These are phyloP conservation scores for Purshia tridentata DNA, from an alignment of 306 rosid species.

Conservation along the genomic window DNA sequence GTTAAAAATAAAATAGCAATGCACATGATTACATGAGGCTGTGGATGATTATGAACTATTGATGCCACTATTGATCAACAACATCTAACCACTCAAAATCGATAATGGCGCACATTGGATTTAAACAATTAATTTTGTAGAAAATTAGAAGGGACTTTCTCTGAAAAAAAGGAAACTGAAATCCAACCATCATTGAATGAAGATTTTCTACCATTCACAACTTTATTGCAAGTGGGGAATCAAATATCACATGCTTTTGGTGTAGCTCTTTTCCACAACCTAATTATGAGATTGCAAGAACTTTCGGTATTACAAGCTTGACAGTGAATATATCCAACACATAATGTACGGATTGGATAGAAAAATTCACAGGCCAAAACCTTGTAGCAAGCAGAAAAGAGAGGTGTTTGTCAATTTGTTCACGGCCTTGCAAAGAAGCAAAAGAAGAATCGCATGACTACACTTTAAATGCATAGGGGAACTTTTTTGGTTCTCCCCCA, in stretches of 20 bases:
- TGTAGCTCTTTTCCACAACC: slow-evolving; percentile 15
- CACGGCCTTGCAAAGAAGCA: slow-evolving; percentile 42
- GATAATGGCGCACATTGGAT: slow-evolving; percentile 18
- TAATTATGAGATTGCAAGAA: slow-evolving; percentile 29
- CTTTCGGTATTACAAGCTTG: slow-evolving; percentile 37
- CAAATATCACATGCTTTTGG: slow-evolving; percentile 42
- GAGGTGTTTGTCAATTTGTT: slow-evolving; percentile 34
- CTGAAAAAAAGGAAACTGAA: neutral
- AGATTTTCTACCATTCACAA: slow-evolving; percentile 9
- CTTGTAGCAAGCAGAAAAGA: slow-evolving; percentile 22
- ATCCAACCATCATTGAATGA: neutral
- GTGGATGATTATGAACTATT: neutral
- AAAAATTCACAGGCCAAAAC: slow-evolving; percentile 16
- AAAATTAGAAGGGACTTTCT: slow-evolving; percentile 24
- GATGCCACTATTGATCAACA: neutral
- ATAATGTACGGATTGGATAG: slow-evolving; percentile 23
- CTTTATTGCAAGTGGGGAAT: slow-evolving; percentile 35
- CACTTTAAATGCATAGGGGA: slow-evolving; percentile 15
- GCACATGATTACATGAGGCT: neutral
- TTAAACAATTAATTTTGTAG: slow-evolving; percentile 23
- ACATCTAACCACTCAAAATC: neutral
- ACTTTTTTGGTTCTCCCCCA: neutral
- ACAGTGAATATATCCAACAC: slow-evolving; percentile 21
- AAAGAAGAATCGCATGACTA: slow-evolving; percentile 42
- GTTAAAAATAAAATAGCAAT: neutral